Evolutionary conservation across 352 stramenopile species (phyloP).

Genomic region (Globisporangium irregulare): DNA sequence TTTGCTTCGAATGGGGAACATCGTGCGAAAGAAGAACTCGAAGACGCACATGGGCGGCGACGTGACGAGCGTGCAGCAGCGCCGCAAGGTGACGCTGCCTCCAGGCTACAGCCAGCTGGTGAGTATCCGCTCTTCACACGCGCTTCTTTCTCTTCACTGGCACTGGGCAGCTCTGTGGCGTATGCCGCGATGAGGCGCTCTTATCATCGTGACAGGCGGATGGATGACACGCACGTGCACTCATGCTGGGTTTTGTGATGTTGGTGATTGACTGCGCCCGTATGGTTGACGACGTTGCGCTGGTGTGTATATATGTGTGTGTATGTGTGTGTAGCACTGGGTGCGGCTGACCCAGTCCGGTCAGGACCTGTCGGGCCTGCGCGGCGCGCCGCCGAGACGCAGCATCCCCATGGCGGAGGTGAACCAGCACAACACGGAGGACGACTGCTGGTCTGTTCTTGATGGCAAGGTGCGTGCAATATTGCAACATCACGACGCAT

Average conservation of each 20-base stretch:
- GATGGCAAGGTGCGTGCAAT: constrained; percentile 82
- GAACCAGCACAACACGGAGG: constrained; percentile 71
- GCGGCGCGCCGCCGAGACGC: constrained; percentile 46
- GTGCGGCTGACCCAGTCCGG: constrained; percentile 82
- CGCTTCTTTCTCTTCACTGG: background rate
- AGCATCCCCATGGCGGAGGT: constrained; percentile 87
- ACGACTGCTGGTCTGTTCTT: constrained; percentile 94
- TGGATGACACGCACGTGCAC: background rate
- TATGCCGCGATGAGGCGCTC: background rate
- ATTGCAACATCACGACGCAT: background rate
- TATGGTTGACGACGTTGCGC: background rate
- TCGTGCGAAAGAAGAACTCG: background rate
- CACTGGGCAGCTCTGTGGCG: constrained; percentile 1
- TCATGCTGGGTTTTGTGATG: background rate
- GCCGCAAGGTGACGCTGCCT: constrained; percentile 77
- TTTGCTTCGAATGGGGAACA: constrained; percentile 5
- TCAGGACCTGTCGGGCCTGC: constrained; percentile 84
- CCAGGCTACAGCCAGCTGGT: constrained; percentile 92
- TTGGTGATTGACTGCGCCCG: background rate
- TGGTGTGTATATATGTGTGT: background rate
- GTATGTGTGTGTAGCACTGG: constrained; percentile 75
- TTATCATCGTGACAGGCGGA: background rate
- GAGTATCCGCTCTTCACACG: background rate
- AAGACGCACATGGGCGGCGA: constrained; percentile 38
- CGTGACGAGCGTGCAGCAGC: constrained; percentile 58